Evolutionary conservation across 441 rosid genomes (phyloP).

Genomic region (Cnidoscolus chayamansa): DNA sequence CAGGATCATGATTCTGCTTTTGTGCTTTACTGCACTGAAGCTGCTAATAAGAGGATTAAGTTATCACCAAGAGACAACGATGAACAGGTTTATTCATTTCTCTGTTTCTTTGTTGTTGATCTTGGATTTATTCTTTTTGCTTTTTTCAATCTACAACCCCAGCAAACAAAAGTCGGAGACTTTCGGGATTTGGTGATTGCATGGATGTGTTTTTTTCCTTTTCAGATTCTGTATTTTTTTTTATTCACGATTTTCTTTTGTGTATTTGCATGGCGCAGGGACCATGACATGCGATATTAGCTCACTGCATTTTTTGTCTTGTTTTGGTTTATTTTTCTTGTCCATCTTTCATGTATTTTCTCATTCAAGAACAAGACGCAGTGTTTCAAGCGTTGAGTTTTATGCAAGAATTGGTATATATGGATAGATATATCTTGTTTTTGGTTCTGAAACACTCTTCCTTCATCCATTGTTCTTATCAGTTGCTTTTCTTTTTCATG

Average conservation of each 20-base stretch:
- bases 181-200: neutral
- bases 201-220: neutral
- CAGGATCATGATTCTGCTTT: neutral
- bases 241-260: neutral
- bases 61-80: neutral
- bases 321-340: neutral
- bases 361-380: neutral
- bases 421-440: neutral
- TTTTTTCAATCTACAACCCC: neutral
- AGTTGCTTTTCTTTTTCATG: neutral
- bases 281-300: too few species aligned
- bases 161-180: too few species aligned
- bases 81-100: constrained; percentile 18
- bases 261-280: too few species aligned
- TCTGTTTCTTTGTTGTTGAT: neutral
- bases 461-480: neutral
- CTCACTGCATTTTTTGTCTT: neutral
- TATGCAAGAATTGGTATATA: too few species aligned
- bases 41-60: constrained; percentile 9
- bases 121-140: neutral
- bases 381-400: neutral
- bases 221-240: neutral
- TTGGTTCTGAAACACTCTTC: neutral
- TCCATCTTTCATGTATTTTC: neutral
- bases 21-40: constrained; percentile 12